A percentile compares a stretch with the other conserved stretches of the same genome.
Conservation (phyloP, 1,284 basidiomycete genomes). For the Leccinum pallidistipes region DNA sequence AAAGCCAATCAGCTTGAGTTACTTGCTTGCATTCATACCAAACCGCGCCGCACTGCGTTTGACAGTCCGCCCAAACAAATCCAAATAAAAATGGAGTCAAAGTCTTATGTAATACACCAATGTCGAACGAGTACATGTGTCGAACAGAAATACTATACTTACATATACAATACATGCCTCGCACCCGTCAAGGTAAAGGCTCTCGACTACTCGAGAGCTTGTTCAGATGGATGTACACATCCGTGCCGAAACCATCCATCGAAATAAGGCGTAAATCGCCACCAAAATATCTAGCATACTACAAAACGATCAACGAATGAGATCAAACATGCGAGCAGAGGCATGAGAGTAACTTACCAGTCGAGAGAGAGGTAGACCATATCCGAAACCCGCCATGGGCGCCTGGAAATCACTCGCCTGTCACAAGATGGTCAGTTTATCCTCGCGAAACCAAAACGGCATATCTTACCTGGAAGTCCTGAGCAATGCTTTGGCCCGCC, state of each 20-base stretch:
- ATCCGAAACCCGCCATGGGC: slow-evolving; percentile 97
- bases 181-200: slow-evolving; percentile 53
- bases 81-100: slow-evolving; percentile 22
- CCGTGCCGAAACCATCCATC: slow-evolving; percentile 95
- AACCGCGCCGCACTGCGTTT: slow-evolving; percentile 9
- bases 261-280: slow-evolving; percentile 93
- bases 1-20: slow-evolving; percentile 28
- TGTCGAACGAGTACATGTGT: too few species aligned
- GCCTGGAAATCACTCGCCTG: slow-evolving; percentile 90
- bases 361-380: slow-evolving; percentile 87
- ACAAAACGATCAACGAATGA: slow-evolving; percentile 4
- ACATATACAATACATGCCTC: too few species aligned
- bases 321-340: not conserved
- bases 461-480: slow-evolving; percentile 59
- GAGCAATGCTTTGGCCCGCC: slow-evolving; percentile 83
- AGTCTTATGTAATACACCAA: not conserved
- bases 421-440: slow-evolving; percentile 1
- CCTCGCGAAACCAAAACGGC: not conserved
- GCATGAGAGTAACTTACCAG: slow-evolving; percentile 52
- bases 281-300: slow-evolving; percentile 96
- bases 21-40: slow-evolving; percentile 12
- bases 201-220: slow-evolving; percentile 78
- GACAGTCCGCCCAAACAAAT: slow-evolving; percentile 14
- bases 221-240: slow-evolving; percentile 90
- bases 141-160: too few species aligned